Evolutionary conservation across 805 yeast species (phyloP).

Genomic region (Kazachstania bromeliacearum): DNA sequence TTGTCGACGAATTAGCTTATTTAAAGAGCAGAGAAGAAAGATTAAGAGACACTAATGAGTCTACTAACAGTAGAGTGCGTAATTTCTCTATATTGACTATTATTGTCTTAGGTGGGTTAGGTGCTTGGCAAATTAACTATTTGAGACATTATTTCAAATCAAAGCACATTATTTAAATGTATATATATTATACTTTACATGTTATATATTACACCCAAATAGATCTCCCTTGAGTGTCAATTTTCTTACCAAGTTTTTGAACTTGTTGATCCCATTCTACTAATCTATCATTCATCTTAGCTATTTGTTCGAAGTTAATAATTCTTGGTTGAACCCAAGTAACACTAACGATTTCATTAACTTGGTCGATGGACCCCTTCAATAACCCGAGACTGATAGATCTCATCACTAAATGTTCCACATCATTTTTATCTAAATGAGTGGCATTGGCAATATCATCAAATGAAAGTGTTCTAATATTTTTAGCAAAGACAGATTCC

Average conservation of each 20-base stretch:
- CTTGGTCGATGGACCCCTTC: slow-evolving; percentile 87
- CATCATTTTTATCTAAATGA: slow-evolving; percentile 49
- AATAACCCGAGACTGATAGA: slow-evolving; percentile 77
- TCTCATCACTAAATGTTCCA: slow-evolving; percentile 86
- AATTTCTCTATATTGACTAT: slow-evolving; percentile 71
- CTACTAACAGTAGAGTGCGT: slow-evolving; percentile 87
- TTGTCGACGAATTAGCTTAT: slow-evolving; percentile 69
- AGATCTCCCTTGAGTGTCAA: slow-evolving; percentile 51
- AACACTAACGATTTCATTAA: slow-evolving; percentile 63
- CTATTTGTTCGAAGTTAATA: slow-evolving; percentile 72
- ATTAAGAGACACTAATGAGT: slow-evolving; percentile 92
- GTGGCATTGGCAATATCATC: slow-evolving; percentile 66
- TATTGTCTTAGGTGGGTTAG: slow-evolving; percentile 61
- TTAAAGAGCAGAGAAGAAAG: slow-evolving; percentile 80
- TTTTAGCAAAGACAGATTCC: slow-evolving; percentile 76
- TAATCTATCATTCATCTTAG: slow-evolving; percentile 62
- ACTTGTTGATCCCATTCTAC: slow-evolving; percentile 74
- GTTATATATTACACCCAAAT: slow-evolving; percentile 58
- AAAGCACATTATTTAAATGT: slow-evolving; percentile 56
- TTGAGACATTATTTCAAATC: slow-evolving; percentile 86
- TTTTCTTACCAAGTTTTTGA: slow-evolving; percentile 48
- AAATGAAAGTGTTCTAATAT: slow-evolving; percentile 65
- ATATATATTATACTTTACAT: no score
- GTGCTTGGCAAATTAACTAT: slow-evolving; percentile 87
- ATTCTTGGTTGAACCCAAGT: slow-evolving; percentile 96